phyloP scores from a whole-genome alignment of 176 grass and related monocot genomes.

The Alloteropsis semialata region DNA sequence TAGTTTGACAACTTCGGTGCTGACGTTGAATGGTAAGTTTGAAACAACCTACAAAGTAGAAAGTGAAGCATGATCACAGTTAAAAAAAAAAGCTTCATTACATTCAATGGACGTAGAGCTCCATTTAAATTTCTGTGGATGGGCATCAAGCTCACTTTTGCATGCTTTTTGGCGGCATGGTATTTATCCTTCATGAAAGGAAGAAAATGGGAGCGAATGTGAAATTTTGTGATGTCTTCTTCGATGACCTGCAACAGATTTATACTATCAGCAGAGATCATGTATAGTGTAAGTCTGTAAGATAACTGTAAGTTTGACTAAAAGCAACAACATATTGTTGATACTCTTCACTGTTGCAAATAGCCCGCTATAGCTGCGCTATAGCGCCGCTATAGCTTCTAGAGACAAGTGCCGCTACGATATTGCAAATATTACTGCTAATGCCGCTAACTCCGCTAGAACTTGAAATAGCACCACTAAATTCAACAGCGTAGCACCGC shows the following conservation, averaged over 20 bases:
- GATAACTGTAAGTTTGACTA: neutral
- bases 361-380: too few species aligned
- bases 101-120: neutral
- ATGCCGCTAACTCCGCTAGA: too few species aligned
- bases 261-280: neutral
- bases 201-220: slow-evolving; percentile 61
- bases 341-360: too few species aligned
- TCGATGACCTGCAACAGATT: slow-evolving; percentile 56
- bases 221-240: slow-evolving; percentile 92
- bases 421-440: too few species aligned
- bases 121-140: neutral
- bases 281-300: too few species aligned
- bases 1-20: slow-evolving; percentile 84
- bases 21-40: slow-evolving; percentile 97
- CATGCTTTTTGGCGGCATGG: slow-evolving; percentile 28
- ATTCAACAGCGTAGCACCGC: too few species aligned
- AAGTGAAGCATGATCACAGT: slow-evolving; percentile 15
- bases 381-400: too few species aligned
- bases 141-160: slow-evolving; percentile 63
- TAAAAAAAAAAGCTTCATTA: slow-evolving; percentile 2
- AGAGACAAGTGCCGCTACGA: too few species aligned
- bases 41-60: slow-evolving; percentile 71
- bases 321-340: neutral
- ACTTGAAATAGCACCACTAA: too few species aligned
- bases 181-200: slow-evolving; percentile 70